phyloP scores from a whole-genome alignment of 2,329 filamentous ascomycete genomes.

The Colletotrichum caudatum region DNA sequence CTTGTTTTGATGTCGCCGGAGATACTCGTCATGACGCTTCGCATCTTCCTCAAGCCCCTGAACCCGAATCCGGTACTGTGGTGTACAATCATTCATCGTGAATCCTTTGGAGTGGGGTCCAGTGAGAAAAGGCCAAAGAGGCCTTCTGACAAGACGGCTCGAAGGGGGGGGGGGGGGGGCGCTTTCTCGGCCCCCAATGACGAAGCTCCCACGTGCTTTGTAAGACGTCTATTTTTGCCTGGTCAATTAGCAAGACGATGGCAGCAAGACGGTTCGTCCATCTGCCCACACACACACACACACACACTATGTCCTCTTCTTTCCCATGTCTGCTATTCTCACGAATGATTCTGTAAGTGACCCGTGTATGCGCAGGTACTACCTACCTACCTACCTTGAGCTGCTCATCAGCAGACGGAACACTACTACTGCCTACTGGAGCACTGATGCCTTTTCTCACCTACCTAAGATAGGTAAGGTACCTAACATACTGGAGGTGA shows the following conservation, averaged over 20 bases:
- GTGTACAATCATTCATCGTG: not conserved
- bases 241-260: constrained; percentile 34
- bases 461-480: too few relatives aligned
- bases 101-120: constrained; percentile 8
- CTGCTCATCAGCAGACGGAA: not conserved
- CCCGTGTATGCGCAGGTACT: not conserved
- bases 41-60: not conserved
- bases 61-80: not conserved
- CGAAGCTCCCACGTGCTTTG: constrained; percentile 40
- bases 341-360: not conserved
- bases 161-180: not conserved
- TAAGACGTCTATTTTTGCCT: constrained; percentile 39
- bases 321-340: not conserved
- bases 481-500: too few relatives aligned
- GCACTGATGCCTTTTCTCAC: not conserved
- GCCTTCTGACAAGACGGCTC: not conserved
- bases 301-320: not conserved
- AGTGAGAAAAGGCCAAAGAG: constrained; percentile 4
- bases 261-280: constrained; percentile 14
- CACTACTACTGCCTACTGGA: not conserved
- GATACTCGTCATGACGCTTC: not conserved
- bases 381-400: not conserved
- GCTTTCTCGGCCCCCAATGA: constrained; percentile 37
- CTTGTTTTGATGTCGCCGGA: not conserved
- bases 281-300: constrained; percentile 2